phyloP scores from a whole-genome alignment of 208 protist genomes.

The Acanthamoeba castellanii region DNA sequence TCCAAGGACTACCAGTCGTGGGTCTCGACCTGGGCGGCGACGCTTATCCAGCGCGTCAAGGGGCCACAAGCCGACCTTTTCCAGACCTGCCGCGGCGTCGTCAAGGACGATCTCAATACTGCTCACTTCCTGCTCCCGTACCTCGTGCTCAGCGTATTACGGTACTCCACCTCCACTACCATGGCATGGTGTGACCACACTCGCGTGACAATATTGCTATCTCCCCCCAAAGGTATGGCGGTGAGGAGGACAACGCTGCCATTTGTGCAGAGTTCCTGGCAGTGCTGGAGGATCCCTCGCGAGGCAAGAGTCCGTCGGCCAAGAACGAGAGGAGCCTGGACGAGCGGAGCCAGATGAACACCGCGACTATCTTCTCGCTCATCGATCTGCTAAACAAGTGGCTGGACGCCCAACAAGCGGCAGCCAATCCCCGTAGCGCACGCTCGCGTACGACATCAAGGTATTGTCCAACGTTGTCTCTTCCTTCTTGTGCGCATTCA shows the following conservation, averaged over 20 bases:
- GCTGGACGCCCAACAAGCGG: slow-evolving; percentile 10
- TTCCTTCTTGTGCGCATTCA: not conserved
- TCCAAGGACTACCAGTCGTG: slow-evolving; percentile 78
- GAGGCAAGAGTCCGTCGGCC: slow-evolving; percentile 31
- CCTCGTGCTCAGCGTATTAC: slow-evolving; percentile 79
- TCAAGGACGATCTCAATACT: slow-evolving; percentile 82
- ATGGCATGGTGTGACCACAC: not conserved
- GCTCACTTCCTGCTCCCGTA: slow-evolving; percentile 82
- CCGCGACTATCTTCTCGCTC: slow-evolving; percentile 27
- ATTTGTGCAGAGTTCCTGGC: slow-evolving; percentile 21
- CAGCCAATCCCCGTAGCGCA: not conserved
- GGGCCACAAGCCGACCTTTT: slow-evolving; percentile 76
- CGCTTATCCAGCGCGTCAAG: slow-evolving; percentile 61
- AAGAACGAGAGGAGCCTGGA: slow-evolving; percentile 53
- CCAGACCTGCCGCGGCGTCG: slow-evolving; percentile 79
- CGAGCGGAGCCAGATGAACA: slow-evolving; percentile 66
- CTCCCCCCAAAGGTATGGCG: not conserved
- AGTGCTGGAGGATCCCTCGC: slow-evolving; percentile 2
- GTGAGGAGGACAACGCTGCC: not conserved
- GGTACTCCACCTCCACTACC: not conserved
- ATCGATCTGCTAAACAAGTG: slow-evolving; percentile 45
- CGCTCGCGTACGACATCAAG: not conserved
- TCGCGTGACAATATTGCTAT: not conserved
- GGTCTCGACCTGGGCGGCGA: slow-evolving; percentile 71
- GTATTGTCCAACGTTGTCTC: not conserved